Evolutionary conservation across 441 rosid species (phyloP).

Genomic region (Mallotus repandus): DNA sequence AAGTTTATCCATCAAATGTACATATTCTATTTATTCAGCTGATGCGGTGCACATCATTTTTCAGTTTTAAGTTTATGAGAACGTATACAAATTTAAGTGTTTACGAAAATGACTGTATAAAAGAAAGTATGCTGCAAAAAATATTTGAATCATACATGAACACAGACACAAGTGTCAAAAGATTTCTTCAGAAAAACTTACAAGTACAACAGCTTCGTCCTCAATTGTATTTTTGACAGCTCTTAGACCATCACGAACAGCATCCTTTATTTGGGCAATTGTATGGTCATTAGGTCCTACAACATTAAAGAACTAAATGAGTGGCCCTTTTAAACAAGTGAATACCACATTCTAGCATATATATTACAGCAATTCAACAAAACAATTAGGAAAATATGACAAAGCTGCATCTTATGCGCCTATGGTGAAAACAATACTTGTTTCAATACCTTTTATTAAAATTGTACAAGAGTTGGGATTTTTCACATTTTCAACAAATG

Average conservation of each 20-base stretch:
- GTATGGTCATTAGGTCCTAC: conserved; percentile 97
- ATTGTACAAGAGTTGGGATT: conserved; percentile 88
- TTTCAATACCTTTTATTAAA: conserved; percentile 70
- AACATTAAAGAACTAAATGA: conserved; percentile 5
- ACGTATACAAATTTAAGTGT: neutral
- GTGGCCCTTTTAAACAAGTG: neutral
- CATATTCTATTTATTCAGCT: neutral
- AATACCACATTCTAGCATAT: neutral
- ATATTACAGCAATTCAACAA: neutral
- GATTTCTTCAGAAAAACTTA: conserved; percentile 32
- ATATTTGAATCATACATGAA: neutral
- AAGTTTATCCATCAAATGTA: neutral
- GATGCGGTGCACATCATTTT: neutral
- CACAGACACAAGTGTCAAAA: neutral
- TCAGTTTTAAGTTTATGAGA: neutral
- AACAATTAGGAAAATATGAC: neutral
- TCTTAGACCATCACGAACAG: conserved; percentile 90
- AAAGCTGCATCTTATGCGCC: neutral
- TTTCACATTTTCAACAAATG: conserved; percentile 91
- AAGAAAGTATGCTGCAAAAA: neutral
- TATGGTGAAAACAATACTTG: neutral
- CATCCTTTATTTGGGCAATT: conserved; percentile 96
- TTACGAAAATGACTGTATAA: too few species aligned
- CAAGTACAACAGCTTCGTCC: conserved; percentile 88
- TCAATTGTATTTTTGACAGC: conserved; percentile 93